Base-by-base conservation (phyloP, 164 flowering plant species). In the Tetracentron sinense region DNA sequence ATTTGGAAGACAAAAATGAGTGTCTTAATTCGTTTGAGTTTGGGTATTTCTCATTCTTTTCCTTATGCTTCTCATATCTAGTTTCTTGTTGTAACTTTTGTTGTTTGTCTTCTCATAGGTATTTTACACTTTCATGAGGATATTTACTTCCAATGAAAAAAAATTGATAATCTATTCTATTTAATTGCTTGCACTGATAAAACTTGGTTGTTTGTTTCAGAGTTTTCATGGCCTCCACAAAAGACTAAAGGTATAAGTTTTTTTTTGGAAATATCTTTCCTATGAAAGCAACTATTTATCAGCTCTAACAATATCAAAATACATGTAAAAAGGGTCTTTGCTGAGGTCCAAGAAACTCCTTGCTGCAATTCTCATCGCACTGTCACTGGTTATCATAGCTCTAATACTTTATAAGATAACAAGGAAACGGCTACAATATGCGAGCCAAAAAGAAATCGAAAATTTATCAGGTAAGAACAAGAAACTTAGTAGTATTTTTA, bases 321-420 rank as follows among this genome's bases (percentile, higher is more conserved):
- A 30, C 44, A 26, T 23, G 17, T 22, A 44, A 20, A 20, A 15
- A 69, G 63, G 52, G 42, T 42, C 15, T 27, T 52, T 46, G 8
- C 20, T 50, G 26, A 19, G 27, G 2, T 66, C 64, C 19, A 69
- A 64, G 64, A 69, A 54, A 53, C 26, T 66, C 2, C 31, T 62
- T 6, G 27, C 51, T 6, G 2, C 54, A 12, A 19, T 64, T 29
- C 3, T 58, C 0, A 30, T 42, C 21, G 75, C 51, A 20, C 8
- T 46, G 16, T 7, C 49, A 27, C 52, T 62, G 38, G 70, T 56
- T 2, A 28, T 68, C 10, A n/a, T 68, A 26, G 68, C 72, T 33
- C 72, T 69, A 16, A 52, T 72, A 23, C 64, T 72, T 4, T 72
- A 63, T 57, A 63, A 58, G 56, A 30, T 72, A 20, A 72, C 75